phyloP scores from a whole-genome alignment of 176 grass and related monocot genomes.

The Phragmites australis region DNA sequence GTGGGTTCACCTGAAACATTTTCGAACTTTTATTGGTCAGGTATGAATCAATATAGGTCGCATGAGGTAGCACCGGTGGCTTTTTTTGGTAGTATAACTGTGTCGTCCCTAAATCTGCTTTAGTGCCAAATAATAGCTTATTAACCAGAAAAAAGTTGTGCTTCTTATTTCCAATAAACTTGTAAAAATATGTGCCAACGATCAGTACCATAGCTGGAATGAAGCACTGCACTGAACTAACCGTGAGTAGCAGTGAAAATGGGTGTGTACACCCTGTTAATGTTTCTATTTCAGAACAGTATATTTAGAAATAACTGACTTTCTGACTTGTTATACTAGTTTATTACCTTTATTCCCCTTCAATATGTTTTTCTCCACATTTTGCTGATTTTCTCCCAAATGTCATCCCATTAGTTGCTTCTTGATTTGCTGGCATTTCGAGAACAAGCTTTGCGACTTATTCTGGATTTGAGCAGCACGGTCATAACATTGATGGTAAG shows the following conservation, averaged over 20 bases:
- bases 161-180: not conserved
- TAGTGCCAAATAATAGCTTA: slow-evolving; percentile 2
- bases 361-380: not conserved
- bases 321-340: slow-evolving; percentile 11
- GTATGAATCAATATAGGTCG: not conserved
- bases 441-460: slow-evolving; percentile 89
- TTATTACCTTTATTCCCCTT: not conserved
- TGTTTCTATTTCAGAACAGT: slow-evolving; percentile 23
- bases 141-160: not conserved
- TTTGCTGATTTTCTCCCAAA: slow-evolving; percentile 32
- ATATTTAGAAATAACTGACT: not conserved
- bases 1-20: not conserved
- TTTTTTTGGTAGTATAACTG: slow-evolving; percentile 24
- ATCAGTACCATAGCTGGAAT: slow-evolving; percentile 1
- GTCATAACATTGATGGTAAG: slow-evolving; percentile 97
- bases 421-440: slow-evolving; percentile 98
- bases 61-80: not conserved
- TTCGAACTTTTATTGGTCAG: slow-evolving; percentile 17
- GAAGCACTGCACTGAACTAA: slow-evolving; percentile 4
- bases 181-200: slow-evolving; percentile 5
- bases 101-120: slow-evolving; percentile 22
- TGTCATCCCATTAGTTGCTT: slow-evolving; percentile 59
- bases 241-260: not conserved
- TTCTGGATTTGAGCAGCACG: slow-evolving; percentile 98
- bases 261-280: not conserved